Percentiles rank a stretch among this genome's conserved stretches.
These are phyloP conservation scores for Fusarium sp. DNA, from an alignment of 2,329 filamentous ascomycete species.

Conservation along the genomic window DNA sequence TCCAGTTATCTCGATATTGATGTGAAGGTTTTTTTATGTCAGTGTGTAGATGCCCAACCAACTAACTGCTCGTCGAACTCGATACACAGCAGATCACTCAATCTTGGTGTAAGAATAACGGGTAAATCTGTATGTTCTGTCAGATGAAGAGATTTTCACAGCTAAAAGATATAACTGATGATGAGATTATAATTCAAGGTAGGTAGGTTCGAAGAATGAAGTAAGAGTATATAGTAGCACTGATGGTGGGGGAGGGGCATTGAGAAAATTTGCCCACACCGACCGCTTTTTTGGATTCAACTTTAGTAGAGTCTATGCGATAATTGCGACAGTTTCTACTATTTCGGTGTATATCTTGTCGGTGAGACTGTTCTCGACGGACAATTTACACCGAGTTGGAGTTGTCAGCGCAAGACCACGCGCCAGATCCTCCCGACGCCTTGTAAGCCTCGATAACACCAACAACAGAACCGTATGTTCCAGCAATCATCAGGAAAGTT, in stretches of 20 bases:
- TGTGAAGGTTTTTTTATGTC: background rate
- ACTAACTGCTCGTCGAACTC: background rate
- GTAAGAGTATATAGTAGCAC: background rate
- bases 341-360: background rate
- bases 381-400: constrained; percentile 45
- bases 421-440: constrained; percentile 48
- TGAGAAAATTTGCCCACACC: constrained; percentile 28
- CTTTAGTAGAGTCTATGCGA: background rate
- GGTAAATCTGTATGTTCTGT: no score
- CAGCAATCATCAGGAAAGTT: constrained; percentile 55
- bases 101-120: background rate
- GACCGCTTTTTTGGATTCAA: constrained; percentile 26
- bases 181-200: background rate
- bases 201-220: background rate
- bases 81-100: constrained; percentile 10
- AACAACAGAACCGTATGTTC: constrained; percentile 57
- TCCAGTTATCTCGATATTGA: background rate
- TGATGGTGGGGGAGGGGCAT: constrained; percentile 28
- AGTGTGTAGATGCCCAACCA: constrained; percentile 17
- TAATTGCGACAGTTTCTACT: background rate
- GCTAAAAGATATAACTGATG: background rate
- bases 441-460: constrained; percentile 50
- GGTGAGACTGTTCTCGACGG: background rate
- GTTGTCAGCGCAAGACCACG: constrained; percentile 58
- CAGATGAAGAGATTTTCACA: no score